These are phyloP conservation scores for Didymella arachidicola DNA, from an alignment of 2,329 filamentous ascomycete species.

Conservation along the genomic window DNA sequence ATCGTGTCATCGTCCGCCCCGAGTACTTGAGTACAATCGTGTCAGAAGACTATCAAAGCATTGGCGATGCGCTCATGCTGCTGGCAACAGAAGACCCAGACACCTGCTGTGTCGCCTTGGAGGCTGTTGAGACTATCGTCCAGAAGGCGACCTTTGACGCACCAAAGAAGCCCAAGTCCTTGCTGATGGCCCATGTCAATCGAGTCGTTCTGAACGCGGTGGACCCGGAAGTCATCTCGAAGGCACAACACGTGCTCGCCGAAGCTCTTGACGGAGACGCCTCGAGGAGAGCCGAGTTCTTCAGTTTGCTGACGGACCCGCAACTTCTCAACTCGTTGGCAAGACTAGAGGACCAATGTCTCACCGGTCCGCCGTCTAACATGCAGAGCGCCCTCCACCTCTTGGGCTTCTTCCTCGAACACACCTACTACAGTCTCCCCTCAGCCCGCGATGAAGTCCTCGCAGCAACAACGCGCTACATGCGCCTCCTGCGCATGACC, in stretches of 20 bases:
- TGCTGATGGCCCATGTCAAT: constrained; percentile 35
- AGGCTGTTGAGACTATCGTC: constrained; percentile 33
- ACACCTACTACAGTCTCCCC: constrained; percentile 25
- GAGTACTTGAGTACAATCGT: constrained; percentile 20
- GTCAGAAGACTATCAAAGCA: constrained; percentile 32
- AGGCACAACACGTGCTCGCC: constrained; percentile 40
- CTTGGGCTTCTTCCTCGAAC: constrained; percentile 45
- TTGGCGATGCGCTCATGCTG: constrained; percentile 34
- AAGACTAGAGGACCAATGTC: constrained; percentile 40
- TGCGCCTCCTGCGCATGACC: constrained; percentile 41
- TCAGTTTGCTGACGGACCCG: constrained; percentile 23
- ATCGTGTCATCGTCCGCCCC: constrained; percentile 35
- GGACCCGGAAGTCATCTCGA: constrained; percentile 42
- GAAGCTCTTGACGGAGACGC: constrained; percentile 22
- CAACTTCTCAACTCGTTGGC: constrained; percentile 29
- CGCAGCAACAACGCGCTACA: constrained; percentile 32
- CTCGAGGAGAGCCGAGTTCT: constrained; percentile 25
- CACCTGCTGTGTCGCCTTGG: constrained; percentile 36
- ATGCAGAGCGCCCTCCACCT: constrained; percentile 43
- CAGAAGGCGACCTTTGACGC: constrained; percentile 15
- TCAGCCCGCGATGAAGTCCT: constrained; percentile 16
- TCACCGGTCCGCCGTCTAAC: constrained; percentile 40
- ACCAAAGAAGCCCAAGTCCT: constrained; percentile 25
- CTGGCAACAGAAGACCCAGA: constrained; percentile 37
- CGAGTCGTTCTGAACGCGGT: constrained; percentile 25